Conservation (phyloP, 2,329 filamentous ascomycete genomes). For the Chaetomiaceae sp. region DNA sequence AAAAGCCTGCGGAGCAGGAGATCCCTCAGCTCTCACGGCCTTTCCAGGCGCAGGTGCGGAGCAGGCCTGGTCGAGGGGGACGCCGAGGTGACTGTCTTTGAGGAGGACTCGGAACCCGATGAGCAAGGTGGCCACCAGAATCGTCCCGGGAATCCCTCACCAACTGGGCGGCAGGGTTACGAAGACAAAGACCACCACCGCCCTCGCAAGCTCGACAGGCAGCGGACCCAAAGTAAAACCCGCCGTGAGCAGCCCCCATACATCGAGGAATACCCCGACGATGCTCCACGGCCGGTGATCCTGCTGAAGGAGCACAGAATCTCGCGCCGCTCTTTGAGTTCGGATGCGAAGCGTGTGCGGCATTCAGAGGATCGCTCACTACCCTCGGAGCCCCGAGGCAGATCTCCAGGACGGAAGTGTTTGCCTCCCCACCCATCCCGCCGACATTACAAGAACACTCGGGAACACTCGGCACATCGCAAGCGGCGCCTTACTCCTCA, state of each 20-base stretch:
- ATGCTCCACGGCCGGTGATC: constrained; percentile 18
- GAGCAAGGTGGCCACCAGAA: constrained; percentile 1
- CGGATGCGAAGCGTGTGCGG: constrained; percentile 16
- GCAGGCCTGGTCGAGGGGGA: constrained; percentile 6
- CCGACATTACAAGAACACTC: constrained; percentile 8
- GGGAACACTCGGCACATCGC: constrained; percentile 4
- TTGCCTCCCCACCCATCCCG: constrained; percentile 5
- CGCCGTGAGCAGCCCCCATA: constrained; percentile 20
- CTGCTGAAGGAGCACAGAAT: constrained; percentile 25
- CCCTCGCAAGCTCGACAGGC: constrained; percentile 10
- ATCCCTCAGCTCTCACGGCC: background rate
- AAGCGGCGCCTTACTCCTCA: constrained; percentile 1
- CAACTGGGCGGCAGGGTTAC: background rate
- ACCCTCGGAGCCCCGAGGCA: constrained; percentile 15
- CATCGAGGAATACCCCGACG: constrained; percentile 27
- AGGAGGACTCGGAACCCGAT: constrained; percentile 19
- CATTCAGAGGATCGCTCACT: constrained; percentile 7
- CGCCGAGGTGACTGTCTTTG: constrained; percentile 14
- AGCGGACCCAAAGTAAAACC: constrained; percentile 1
- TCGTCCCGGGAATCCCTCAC: background rate
- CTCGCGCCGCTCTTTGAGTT: constrained; percentile 19
- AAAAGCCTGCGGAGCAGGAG: background rate
- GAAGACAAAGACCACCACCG: constrained; percentile 1
- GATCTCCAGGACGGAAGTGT: constrained; percentile 18
- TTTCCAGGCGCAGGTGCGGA: constrained; percentile 14